Conservation (phyloP, 208 protist species). For the Trypanosoma cruzi region DNA sequence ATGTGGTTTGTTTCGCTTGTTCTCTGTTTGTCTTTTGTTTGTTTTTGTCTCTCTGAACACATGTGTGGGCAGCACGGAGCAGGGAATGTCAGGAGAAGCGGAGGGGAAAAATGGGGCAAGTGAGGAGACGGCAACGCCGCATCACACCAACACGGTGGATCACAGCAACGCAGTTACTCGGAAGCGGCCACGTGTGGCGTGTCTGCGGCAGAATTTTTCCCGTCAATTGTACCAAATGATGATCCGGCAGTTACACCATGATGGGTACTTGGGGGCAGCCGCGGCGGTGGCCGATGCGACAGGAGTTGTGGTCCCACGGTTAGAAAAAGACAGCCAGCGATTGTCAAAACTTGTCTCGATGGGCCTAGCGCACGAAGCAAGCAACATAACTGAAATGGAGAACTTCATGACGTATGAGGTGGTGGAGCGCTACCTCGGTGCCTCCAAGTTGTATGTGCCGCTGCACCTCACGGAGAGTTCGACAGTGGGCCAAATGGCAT, state of each 20-base stretch:
- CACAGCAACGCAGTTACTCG: constrained; percentile 14
- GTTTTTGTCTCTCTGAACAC: constrained; percentile 14
- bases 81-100: constrained; percentile 10
- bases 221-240: constrained; percentile 78
- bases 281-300: constrained; percentile 76
- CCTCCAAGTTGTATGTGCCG: constrained; percentile 77
- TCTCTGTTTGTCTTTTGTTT: constrained; percentile 16
- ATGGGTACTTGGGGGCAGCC: constrained; percentile 75
- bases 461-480: constrained; percentile 53
- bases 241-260: constrained; percentile 80
- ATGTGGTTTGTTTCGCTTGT: constrained; percentile 7
- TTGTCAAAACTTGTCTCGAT: constrained; percentile 47
- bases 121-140: not conserved
- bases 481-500: constrained; percentile 48
- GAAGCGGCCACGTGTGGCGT: constrained; percentile 54
- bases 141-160: constrained; percentile 1
- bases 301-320: constrained; percentile 48
- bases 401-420: constrained; percentile 50
- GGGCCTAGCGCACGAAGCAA: constrained; percentile 51
- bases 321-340: constrained; percentile 51
- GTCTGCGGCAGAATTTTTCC: constrained; percentile 48
- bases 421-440: constrained; percentile 77
- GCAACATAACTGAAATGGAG: constrained; percentile 35
- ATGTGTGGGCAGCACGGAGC: not conserved
- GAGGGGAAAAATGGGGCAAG: not conserved